Evolutionary conservation across 495 filamentous ascomycete genomes (phyloP).

Genomic region (Penicillium coffeae): DNA sequence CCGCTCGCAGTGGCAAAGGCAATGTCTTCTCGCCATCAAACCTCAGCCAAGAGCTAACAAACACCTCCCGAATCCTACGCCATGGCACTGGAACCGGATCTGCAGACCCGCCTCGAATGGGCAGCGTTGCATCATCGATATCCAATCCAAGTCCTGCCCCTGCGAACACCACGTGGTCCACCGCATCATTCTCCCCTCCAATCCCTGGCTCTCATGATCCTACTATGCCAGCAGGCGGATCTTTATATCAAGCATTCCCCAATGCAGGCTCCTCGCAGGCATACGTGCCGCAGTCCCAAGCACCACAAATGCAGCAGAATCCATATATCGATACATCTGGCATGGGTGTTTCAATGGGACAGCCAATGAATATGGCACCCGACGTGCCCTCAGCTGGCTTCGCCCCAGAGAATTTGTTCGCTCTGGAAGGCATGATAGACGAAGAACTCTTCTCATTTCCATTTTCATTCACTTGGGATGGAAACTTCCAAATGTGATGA

Average conservation of each 20-base stretch:
- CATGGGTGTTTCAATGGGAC: slow-evolving; percentile 8
- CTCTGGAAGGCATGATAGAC: slow-evolving; percentile 36
- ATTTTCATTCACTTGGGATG: slow-evolving; percentile 26
- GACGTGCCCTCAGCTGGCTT: slow-evolving; percentile 18
- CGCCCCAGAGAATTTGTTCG: slow-evolving; percentile 28
- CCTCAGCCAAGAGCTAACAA: slow-evolving; percentile 2
- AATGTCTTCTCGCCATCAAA: slow-evolving; percentile 10
- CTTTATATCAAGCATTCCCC: slow-evolving; percentile 15
- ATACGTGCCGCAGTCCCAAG: slow-evolving; percentile 3
- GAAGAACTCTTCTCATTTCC: slow-evolving; percentile 36
- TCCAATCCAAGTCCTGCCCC: neutral
- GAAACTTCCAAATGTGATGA: slow-evolving; percentile 15
- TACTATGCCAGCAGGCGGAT: neutral
- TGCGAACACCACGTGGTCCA: slow-evolving; percentile 2
- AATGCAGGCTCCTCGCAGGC: slow-evolving; percentile 3
- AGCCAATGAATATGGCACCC: slow-evolving; percentile 18
- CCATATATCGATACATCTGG: slow-evolving; percentile 15
- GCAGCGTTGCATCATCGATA: neutral
- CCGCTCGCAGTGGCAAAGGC: slow-evolving; percentile 2
- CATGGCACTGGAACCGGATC: neutral
- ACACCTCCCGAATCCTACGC: neutral
- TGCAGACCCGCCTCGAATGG: neutral
- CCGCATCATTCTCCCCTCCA: slow-evolving; percentile 6
- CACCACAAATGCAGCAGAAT: neutral
- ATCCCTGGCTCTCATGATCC: slow-evolving; percentile 9